A percentile compares a stretch with the other conserved stretches of the same genome.
phyloP scores from a whole-genome alignment of 805 yeast species.

The Middelhovenomyces tepae region DNA sequence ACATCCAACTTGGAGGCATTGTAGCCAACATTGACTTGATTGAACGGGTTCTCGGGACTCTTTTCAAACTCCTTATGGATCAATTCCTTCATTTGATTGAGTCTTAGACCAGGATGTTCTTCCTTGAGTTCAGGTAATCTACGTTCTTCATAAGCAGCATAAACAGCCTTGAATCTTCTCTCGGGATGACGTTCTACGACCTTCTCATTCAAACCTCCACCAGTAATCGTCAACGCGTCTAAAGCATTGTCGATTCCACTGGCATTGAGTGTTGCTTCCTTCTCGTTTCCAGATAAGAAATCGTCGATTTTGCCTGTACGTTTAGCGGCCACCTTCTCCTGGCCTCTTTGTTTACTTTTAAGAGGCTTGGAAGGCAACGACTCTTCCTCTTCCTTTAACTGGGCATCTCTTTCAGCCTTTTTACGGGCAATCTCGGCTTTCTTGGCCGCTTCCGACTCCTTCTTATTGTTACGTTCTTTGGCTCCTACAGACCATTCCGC shows the following conservation, averaged over 20 bases:
- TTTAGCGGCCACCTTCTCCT: conserved; percentile 54
- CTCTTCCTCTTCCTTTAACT: conserved; percentile 55
- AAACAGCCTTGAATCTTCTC: conserved; percentile 78
- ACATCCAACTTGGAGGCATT: conserved; percentile 54
- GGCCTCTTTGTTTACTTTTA: conserved; percentile 51
- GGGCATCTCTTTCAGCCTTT: conserved; percentile 74
- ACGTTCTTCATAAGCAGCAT: conserved; percentile 58
- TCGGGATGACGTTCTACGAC: conserved; percentile 82
- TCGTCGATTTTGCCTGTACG: conserved; percentile 59
- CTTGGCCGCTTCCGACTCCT: conserved; percentile 58
- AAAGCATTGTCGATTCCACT: conserved; percentile 70
- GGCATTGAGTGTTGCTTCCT: conserved; percentile 52
- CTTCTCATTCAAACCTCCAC: conserved; percentile 43
- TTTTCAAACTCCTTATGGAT: conserved; percentile 74
- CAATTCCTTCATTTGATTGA: conserved; percentile 68
- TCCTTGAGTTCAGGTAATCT: conserved; percentile 63
- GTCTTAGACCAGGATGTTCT: conserved; percentile 73
- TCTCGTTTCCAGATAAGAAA: conserved; percentile 45
- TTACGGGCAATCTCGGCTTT: conserved; percentile 67
- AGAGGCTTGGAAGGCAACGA: conserved; percentile 50
- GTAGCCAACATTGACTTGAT: conserved; percentile 57
- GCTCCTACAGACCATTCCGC: conserved; percentile 64
- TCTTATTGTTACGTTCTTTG: conserved; percentile 61
- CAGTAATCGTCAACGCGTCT: conserved; percentile 61
- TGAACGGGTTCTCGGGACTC: conserved; percentile 75